Evolutionary conservation across 2,329 filamentous ascomycete species (phyloP).

Genomic region (Aspergillus oerlinghausenensis): DNA sequence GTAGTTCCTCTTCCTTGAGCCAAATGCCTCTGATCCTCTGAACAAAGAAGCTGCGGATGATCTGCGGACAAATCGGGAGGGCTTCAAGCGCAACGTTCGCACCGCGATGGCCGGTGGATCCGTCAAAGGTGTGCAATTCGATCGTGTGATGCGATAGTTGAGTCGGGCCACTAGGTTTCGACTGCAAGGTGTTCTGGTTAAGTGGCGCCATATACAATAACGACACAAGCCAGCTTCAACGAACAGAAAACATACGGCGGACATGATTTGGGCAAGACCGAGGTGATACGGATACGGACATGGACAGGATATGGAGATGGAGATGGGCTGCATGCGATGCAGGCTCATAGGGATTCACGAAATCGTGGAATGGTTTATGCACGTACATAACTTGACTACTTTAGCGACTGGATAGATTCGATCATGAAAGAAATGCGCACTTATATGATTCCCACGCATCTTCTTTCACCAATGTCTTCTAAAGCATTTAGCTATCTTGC

Average conservation of each 20-base stretch:
- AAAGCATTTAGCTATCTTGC: not conserved
- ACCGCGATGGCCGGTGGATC: conserved; percentile 74
- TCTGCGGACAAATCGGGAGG: conserved; percentile 75
- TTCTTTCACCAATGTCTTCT: not conserved
- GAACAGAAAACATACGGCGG: not conserved
- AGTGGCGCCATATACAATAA: not conserved
- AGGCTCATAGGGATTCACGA: not conserved
- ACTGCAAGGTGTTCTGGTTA: not conserved
- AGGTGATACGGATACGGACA: not conserved
- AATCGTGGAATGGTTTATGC: conserved; percentile 14
- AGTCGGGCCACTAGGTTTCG: conserved; percentile 1
- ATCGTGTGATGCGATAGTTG: conserved; percentile 65
- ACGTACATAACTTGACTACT: conserved; percentile 26
- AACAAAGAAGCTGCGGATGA: conserved; percentile 98
- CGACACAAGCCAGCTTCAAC: not conserved
- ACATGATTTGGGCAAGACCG: not conserved
- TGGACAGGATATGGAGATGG: not conserved
- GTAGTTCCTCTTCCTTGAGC: conserved; percentile 94
- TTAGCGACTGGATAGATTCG: conserved; percentile 33
- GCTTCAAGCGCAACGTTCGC: conserved; percentile 87
- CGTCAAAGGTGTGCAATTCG: conserved; percentile 69
- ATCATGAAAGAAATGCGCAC: conserved; percentile 21
- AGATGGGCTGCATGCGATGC: not conserved
- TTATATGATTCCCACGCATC: not conserved
- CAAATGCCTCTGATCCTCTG: conserved; percentile 92